A percentile compares a stretch with the other conserved stretches of the same genome.
Conservation (phyloP, 495 filamentous ascomycete genomes). For the Podospora appendiculata region DNA sequence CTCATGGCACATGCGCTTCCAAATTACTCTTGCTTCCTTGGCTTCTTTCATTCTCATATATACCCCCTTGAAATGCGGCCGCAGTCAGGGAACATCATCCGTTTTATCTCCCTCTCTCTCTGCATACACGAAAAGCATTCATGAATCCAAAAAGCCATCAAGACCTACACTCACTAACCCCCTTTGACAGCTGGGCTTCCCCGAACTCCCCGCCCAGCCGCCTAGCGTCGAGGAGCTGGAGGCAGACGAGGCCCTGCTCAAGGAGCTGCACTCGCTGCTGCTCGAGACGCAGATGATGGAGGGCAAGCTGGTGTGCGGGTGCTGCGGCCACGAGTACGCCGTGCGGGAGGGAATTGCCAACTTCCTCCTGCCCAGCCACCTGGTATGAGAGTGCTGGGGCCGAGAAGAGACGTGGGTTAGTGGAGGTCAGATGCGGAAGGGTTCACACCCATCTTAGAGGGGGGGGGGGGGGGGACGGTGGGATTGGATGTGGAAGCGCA, state of each 20-base stretch:
- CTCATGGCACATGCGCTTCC: background rate
- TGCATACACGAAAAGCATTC: background rate
- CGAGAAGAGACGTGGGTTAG: no score
- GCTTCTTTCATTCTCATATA: no score
- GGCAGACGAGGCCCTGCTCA: constrained; percentile 55
- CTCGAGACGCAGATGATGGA: constrained; percentile 84
- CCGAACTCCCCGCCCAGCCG: constrained; percentile 55
- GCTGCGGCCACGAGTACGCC: constrained; percentile 86
- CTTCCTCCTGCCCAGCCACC: constrained; percentile 86
- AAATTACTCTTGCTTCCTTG: background rate
- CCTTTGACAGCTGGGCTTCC: constrained; percentile 68
- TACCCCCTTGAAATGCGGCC: no score
- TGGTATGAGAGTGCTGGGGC: constrained; percentile 44
- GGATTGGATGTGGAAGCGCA: no score
- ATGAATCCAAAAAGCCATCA: background rate
- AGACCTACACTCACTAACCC: background rate
- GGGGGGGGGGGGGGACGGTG: no score
- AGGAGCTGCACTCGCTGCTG: constrained; percentile 73
- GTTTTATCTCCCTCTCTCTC: no score
- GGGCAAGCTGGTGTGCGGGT: constrained; percentile 83
- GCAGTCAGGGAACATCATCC: no score
- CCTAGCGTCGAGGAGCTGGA: constrained; percentile 53
- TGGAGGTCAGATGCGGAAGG: no score
- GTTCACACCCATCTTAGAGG: no score
- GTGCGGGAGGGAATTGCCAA: constrained; percentile 94